Percentiles rank a stretch among this genome's conserved stretches.
phyloP scores from a whole-genome alignment of 495 filamentous ascomycete genomes.

The Apodospora peruviana region DNA sequence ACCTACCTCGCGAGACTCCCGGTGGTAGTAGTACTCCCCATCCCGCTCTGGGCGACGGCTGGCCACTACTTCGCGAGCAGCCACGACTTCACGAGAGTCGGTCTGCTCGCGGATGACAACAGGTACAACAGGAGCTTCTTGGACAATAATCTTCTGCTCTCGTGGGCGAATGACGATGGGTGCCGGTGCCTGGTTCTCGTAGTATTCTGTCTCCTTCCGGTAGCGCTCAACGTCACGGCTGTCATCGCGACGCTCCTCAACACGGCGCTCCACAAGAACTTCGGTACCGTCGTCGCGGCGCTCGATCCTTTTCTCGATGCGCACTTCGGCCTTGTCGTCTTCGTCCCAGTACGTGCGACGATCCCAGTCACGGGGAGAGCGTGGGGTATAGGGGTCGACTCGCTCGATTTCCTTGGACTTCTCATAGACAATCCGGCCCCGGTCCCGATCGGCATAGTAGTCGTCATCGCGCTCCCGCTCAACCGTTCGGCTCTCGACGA shows the following conservation, averaged over 20 bases:
- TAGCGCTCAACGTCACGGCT: slow-evolving; percentile 53
- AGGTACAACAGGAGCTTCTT: slow-evolving; percentile 60
- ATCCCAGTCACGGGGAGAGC: slow-evolving; percentile 32
- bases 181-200: slow-evolving; percentile 47
- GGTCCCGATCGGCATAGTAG: slow-evolving; percentile 14
- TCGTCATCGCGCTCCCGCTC: slow-evolving; percentile 26
- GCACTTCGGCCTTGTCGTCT: slow-evolving; percentile 34
- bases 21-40: slow-evolving; percentile 43
- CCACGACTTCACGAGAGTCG: slow-evolving; percentile 43
- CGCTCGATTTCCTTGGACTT: slow-evolving; percentile 32
- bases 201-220: slow-evolving; percentile 64
- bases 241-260: slow-evolving; percentile 39
- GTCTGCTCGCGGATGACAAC: slow-evolving; percentile 52
- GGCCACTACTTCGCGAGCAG: no score
- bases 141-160: slow-evolving; percentile 69
- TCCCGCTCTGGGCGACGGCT: slow-evolving; percentile 53
- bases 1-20: slow-evolving; percentile 49
- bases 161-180: slow-evolving; percentile 65
- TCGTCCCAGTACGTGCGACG: slow-evolving; percentile 37
- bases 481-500: slow-evolving; percentile 23
- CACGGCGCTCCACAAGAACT: slow-evolving; percentile 40
- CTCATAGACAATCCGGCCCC: slow-evolving; percentile 31
- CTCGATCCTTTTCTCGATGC: slow-evolving; percentile 38
- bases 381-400: slow-evolving; percentile 14
- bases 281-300: slow-evolving; percentile 39